Conservation (phyloP, 2,329 filamentous ascomycete species). For the Leptographium procerum region DNA sequence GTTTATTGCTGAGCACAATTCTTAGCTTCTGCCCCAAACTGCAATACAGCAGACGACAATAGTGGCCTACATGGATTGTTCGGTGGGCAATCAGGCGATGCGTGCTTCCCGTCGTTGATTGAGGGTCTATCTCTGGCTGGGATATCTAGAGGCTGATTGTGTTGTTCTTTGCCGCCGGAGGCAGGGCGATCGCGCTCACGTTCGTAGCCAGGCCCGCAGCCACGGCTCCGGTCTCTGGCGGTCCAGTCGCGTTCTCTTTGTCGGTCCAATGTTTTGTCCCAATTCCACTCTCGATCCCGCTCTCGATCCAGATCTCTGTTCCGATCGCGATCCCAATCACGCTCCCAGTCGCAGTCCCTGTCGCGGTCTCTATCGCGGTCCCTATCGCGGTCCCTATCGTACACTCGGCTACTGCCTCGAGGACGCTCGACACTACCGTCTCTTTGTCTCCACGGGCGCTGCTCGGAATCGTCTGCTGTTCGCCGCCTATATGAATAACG, state of each 20-base stretch:
- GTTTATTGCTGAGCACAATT: neutral
- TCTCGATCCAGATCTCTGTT: conserved; percentile 4
- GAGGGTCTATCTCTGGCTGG: neutral
- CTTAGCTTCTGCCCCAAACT: neutral
- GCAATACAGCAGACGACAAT: neutral
- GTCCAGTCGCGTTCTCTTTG: neutral
- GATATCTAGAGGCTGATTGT: neutral
- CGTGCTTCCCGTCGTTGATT: neutral
- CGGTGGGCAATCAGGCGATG: neutral
- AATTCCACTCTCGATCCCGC: conserved; percentile 8
- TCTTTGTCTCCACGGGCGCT: neutral
- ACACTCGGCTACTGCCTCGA: neutral
- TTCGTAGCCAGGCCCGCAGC: neutral
- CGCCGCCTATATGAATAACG: neutral
- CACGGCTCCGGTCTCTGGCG: neutral
- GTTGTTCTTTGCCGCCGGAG: neutral
- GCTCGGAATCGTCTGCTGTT: neutral
- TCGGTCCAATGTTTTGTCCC: conserved; percentile 6
- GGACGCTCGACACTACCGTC: neutral
- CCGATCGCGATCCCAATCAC: conserved; percentile 3
- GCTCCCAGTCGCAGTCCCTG: conserved; percentile 3
- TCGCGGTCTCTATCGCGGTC: neutral
- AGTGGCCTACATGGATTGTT: neutral
- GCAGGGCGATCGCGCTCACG: neutral
- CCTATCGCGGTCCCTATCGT: neutral